These are phyloP conservation scores for Agaricales sp. DNA, from an alignment of 1,284 basidiomycete genomes.

Conservation along the genomic window DNA sequence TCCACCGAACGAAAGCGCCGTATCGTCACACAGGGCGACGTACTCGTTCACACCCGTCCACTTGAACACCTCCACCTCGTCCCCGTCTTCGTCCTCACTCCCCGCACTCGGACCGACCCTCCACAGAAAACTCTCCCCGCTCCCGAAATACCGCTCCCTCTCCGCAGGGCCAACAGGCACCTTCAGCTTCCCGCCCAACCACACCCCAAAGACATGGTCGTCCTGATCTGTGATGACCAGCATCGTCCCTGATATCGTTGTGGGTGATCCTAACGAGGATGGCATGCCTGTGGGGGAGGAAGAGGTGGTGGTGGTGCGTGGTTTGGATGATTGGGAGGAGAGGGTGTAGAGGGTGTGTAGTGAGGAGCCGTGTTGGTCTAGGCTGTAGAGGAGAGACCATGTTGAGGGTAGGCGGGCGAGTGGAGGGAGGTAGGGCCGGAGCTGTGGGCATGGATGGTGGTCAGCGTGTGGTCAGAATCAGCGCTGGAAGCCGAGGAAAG, in stretches of 20 bases:
- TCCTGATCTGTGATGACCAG: slow-evolving; percentile 51
- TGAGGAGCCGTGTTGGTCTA: slow-evolving; percentile 94
- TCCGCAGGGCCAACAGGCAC: slow-evolving; percentile 33
- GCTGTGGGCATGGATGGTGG: slow-evolving; percentile 26
- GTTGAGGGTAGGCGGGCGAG: slow-evolving; percentile 65
- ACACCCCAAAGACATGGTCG: slow-evolving; percentile 69
- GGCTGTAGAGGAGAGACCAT: slow-evolving; percentile 89
- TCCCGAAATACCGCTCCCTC: slow-evolving; percentile 60
- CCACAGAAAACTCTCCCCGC: slow-evolving; percentile 42
- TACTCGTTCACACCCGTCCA: slow-evolving; percentile 1
- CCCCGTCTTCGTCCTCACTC: not conserved
- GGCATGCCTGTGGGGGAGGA: slow-evolving; percentile 9
- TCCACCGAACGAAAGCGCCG: not conserved
- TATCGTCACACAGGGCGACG: not conserved
- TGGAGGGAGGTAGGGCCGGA: slow-evolving; percentile 69
- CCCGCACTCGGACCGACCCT: not conserved
- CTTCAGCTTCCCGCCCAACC: slow-evolving; percentile 65
- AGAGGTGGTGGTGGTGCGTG: slow-evolving; percentile 11
- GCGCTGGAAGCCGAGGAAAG: slow-evolving; percentile 1
- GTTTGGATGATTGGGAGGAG: too few relatives aligned
- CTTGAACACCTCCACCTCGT: not conserved
- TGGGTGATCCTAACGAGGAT: slow-evolving; percentile 13
- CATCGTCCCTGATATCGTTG: slow-evolving; percentile 31
- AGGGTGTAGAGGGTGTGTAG: slow-evolving; percentile 78
- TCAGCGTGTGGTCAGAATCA: slow-evolving; percentile 3